Conservation (phyloP, 2,329 filamentous ascomycete species). For the Neofusicoccum sp. region DNA sequence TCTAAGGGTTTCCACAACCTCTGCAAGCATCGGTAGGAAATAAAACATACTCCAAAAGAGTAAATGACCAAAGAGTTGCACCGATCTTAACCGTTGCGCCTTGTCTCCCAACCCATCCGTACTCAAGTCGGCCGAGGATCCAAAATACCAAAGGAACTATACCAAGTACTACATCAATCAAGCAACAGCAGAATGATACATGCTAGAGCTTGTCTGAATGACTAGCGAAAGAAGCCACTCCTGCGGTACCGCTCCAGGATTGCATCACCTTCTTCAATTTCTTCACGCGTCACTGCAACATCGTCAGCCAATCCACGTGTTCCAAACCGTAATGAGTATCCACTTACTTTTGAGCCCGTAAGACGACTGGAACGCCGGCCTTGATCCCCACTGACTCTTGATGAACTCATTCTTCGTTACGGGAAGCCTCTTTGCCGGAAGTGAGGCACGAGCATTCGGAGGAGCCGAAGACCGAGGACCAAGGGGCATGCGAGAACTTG, state of each 20-base stretch:
- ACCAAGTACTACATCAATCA: not conserved
- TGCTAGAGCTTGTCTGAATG: too few relatives aligned
- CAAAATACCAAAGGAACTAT: not conserved
- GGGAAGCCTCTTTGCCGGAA: not conserved
- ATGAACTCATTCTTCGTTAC: not conserved
- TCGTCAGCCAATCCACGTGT: not conserved
- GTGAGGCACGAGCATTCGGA: not conserved
- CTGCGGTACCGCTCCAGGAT: not conserved
- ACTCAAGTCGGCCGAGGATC: not conserved
- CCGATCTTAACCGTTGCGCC: too few relatives aligned
- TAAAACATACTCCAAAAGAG: not conserved
- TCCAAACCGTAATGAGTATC: not conserved
- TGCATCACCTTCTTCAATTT: conserved; percentile 6
- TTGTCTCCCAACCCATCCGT: not conserved
- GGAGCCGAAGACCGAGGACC: not conserved
- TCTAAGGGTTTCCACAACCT: not conserved
- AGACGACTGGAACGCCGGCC: not conserved
- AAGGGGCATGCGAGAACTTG: not conserved
- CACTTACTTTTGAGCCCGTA: conserved; percentile 12
- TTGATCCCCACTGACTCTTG: conserved; percentile 4
- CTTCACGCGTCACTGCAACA: not conserved
- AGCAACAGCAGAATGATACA: not conserved
- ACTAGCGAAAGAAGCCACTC: conserved; percentile 2
- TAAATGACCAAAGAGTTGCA: too few relatives aligned
- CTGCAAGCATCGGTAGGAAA: not conserved